Percentiles rank a stretch among this genome's conserved stretches.
These are phyloP conservation scores for Camellia japonica DNA, from an alignment of 148 eudicot genomes.

Conservation along the genomic window DNA sequence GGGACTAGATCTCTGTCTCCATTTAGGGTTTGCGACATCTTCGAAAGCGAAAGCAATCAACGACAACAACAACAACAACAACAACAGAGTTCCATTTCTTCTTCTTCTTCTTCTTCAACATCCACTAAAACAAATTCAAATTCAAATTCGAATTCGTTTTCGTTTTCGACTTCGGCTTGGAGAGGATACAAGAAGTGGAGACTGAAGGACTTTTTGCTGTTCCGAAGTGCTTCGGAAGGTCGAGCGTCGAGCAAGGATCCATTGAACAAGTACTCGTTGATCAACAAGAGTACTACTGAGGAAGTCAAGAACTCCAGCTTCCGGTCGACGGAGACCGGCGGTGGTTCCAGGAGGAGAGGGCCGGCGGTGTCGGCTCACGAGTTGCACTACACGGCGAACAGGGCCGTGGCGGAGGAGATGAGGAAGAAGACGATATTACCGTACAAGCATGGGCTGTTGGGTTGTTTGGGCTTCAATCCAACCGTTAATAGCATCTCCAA, in stretches of 20 bases:
- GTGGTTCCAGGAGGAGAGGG: constrained; percentile 30
- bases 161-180: not conserved
- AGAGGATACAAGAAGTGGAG: constrained; percentile 52
- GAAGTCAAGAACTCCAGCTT: constrained; percentile 45
- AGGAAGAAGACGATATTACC: constrained; percentile 54
- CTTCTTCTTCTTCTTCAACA: not conserved
- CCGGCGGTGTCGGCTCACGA: constrained; percentile 44
- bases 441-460: constrained; percentile 58
- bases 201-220: constrained; percentile 59
- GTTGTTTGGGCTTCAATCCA: constrained; percentile 58
- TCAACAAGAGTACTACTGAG: constrained; percentile 14
- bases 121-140: constrained; percentile 2
- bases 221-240: constrained; percentile 75
- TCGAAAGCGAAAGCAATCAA: constrained; percentile 21
- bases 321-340: constrained; percentile 35
- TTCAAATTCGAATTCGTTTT: constrained; percentile 1
- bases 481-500: constrained; percentile 30
- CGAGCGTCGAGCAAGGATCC: constrained; percentile 36
- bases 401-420: constrained; percentile 49
- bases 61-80: too few species aligned
- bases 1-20: constrained; percentile 45
- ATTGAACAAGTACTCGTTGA: constrained; percentile 27
- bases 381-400: constrained; percentile 39
- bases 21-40: constrained; percentile 36
- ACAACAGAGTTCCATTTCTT: not conserved